phyloP scores from a whole-genome alignment of 495 filamentous ascomycete genomes.

The Rostrohypoxylon terebratum region DNA sequence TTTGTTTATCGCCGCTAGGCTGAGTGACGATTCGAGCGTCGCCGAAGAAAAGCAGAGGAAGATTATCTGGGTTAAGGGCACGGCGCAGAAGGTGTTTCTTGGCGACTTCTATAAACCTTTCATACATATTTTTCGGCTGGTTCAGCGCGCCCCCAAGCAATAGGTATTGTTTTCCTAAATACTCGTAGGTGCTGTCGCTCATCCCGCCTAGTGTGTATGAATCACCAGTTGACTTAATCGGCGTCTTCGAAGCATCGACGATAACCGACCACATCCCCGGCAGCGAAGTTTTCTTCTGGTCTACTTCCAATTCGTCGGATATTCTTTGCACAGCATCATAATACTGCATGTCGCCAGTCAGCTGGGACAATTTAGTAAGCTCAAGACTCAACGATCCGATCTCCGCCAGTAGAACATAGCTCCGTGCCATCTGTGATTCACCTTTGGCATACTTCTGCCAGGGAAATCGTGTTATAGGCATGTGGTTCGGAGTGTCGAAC shows the following conservation, averaged over 20 bases:
- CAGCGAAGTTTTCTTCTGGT: conserved; percentile 72
- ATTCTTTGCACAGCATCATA: conserved; percentile 89
- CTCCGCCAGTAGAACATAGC: conserved; percentile 62
- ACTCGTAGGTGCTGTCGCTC: conserved; percentile 87
- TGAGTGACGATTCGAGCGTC: conserved; percentile 50
- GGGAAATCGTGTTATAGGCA: conserved; percentile 79
- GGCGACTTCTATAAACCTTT: conserved; percentile 73
- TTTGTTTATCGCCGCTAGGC: conserved; percentile 28
- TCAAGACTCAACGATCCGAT: conserved; percentile 84
- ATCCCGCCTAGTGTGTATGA: conserved; percentile 78
- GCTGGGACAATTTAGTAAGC: conserved; percentile 84
- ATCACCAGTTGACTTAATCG: conserved; percentile 61
- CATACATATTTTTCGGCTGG: conserved; percentile 83
- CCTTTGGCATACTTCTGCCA: conserved; percentile 65
- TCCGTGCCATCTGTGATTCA: conserved; percentile 59
- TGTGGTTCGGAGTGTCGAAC: conserved; percentile 90
- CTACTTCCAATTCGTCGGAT: conserved; percentile 75
- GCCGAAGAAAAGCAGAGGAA: conserved; percentile 73
- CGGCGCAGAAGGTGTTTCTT: conserved; percentile 79
- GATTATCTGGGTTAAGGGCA: conserved; percentile 66
- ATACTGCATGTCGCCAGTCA: conserved; percentile 83
- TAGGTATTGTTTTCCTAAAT: conserved; percentile 75
- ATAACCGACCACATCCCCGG: conserved; percentile 83
- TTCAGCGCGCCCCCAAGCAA: conserved; percentile 79
- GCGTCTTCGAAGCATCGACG: conserved; percentile 69